A percentile compares a stretch with the other conserved stretches of the same genome.
Evolutionary conservation across 768 basidiomycete species (phyloP).

Genomic region (Sarcomyxa edulis): DNA sequence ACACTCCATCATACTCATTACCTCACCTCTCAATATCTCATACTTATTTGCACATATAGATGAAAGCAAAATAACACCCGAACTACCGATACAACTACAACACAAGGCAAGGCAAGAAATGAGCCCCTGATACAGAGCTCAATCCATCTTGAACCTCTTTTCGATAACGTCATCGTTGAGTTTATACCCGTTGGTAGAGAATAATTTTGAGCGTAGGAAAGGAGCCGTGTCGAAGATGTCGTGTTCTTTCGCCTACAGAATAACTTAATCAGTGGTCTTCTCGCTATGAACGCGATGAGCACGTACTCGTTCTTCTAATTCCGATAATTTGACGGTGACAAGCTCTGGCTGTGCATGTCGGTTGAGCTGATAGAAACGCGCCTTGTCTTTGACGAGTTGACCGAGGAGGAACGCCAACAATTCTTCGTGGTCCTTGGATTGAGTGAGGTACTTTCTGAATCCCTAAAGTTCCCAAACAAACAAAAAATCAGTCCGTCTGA

Average conservation of each 20-base stretch:
- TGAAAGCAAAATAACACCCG: too few relatives aligned
- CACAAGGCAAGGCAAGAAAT: conserved; percentile 2
- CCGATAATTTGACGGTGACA: conserved; percentile 69
- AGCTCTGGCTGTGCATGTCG: conserved; percentile 72
- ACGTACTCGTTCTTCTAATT: conserved; percentile 84
- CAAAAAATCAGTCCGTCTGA: not conserved
- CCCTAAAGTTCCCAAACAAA: conserved; percentile 42
- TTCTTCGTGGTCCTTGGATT: conserved; percentile 95
- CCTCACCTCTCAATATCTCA: too few relatives aligned
- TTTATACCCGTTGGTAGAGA: conserved; percentile 85
- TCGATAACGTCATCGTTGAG: conserved; percentile 62
- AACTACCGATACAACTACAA: not conserved
- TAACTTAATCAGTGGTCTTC: conserved; percentile 4
- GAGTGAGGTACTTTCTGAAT: conserved; percentile 96
- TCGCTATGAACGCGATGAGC: not conserved
- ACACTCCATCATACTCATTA: too few relatives aligned
- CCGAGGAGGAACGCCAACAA: conserved; percentile 92
- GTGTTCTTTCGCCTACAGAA: conserved; percentile 82
- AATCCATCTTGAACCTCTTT: conserved; percentile 60
- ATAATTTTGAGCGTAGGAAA: conserved; percentile 83
- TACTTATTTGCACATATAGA: too few relatives aligned
- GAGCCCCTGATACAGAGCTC: too few relatives aligned
- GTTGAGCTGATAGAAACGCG: conserved; percentile 76
- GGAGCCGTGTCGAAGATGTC: conserved; percentile 89
- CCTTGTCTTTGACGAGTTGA: conserved; percentile 88